A percentile compares a stretch with the other conserved stretches of the same genome.
phyloP scores from a whole-genome alignment of 768 basidiomycete species.

The Lactarius indigo region DNA sequence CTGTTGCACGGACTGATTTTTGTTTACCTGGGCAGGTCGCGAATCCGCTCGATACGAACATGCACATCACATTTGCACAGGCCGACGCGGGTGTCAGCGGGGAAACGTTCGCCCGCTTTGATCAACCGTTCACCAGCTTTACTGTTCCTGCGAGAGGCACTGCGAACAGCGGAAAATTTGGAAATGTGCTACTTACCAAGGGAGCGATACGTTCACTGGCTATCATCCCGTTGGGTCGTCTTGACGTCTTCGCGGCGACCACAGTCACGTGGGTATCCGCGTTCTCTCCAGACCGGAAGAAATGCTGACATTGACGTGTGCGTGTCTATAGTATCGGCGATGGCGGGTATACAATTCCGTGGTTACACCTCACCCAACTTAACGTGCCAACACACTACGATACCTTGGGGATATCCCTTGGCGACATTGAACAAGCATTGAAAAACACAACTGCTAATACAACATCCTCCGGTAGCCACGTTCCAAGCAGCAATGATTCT shows the following conservation, averaged over 20 bases:
- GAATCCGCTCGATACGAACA: constrained; percentile 56
- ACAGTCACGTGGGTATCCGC: constrained; percentile 37
- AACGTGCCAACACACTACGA: constrained; percentile 50
- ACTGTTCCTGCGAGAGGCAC: constrained; percentile 54
- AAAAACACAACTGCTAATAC: background rate
- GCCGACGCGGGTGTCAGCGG: constrained; percentile 51
- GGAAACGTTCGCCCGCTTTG: constrained; percentile 55
- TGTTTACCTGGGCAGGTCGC: constrained; percentile 34
- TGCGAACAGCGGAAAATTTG: constrained; percentile 57
- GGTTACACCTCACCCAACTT: constrained; percentile 56
- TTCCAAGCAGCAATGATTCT: background rate
- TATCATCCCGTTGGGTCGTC: constrained; percentile 50
- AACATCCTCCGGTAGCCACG: background rate
- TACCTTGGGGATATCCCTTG: background rate
- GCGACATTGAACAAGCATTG: constrained; percentile 12
- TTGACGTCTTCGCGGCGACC: constrained; percentile 51
- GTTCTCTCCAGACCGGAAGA: background rate
- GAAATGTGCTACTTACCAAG: constrained; percentile 54
- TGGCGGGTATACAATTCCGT: constrained; percentile 61
- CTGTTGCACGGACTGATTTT: background rate
- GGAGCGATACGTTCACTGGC: constrained; percentile 54
- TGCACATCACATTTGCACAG: constrained; percentile 56
- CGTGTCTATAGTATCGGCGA: constrained; percentile 38
- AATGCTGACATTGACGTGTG: background rate
- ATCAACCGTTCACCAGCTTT: constrained; percentile 51